Conservation (phyloP, 495 filamentous ascomycete genomes). For the Neurospora sp. region DNA sequence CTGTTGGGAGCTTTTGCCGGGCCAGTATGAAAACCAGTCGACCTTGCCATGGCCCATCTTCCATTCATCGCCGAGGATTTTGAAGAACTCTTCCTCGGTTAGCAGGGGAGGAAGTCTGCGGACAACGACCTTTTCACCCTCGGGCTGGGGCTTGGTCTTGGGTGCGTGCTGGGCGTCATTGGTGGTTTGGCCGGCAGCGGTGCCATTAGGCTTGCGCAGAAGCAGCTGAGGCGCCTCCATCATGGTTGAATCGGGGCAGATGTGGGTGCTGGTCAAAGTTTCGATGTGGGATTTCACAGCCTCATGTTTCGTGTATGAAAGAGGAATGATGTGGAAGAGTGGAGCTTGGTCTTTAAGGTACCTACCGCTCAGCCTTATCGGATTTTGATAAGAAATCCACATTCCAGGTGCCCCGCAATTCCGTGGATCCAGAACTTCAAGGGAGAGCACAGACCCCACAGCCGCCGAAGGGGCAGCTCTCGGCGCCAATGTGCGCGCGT, state of each 20-base stretch:
- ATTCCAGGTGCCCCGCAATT: background rate
- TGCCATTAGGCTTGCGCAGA: constrained; percentile 23
- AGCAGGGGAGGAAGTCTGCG: constrained; percentile 79
- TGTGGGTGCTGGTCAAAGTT: background rate
- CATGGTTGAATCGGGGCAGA: background rate
- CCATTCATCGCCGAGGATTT: constrained; percentile 73
- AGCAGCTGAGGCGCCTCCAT: constrained; percentile 28
- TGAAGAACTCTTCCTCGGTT: constrained; percentile 68
- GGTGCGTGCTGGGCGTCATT: constrained; percentile 40
- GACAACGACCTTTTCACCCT: constrained; percentile 74
- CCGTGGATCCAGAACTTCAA: background rate
- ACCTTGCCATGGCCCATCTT: constrained; percentile 65
- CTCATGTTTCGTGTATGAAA: background rate
- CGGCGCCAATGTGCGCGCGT: background rate
- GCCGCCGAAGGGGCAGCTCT: background rate
- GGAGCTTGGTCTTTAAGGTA: background rate
- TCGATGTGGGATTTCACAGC: background rate
- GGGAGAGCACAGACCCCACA: background rate
- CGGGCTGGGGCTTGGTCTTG: constrained; percentile 45
- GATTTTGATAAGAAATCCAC: background rate
- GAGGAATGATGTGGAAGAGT: background rate
- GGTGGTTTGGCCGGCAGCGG: constrained; percentile 16
- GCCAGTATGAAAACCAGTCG: constrained; percentile 69
- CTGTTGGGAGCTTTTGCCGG: constrained; percentile 86
- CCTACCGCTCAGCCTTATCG: background rate